Evolutionary conservation across 768 basidiomycete genomes (phyloP).

Genomic region (Sistotremastrum niveocremeum): DNA sequence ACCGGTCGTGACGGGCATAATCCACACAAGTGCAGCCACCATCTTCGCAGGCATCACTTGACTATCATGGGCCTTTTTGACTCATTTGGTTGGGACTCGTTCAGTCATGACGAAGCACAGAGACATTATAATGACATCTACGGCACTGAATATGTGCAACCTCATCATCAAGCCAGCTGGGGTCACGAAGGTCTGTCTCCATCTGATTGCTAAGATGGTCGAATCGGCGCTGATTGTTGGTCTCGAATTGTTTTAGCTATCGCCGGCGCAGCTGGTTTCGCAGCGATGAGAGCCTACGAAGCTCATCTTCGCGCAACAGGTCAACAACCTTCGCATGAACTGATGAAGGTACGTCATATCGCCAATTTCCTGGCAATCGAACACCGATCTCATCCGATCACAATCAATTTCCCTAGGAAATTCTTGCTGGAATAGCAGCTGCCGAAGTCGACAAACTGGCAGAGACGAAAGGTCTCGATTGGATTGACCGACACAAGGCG

Average conservation of each 20-base stretch:
- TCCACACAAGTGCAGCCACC: too few relatives aligned
- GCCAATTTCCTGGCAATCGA: not conserved
- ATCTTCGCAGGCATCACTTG: too few relatives aligned
- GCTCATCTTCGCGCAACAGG: slow-evolving; percentile 19
- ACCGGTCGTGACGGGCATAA: too few relatives aligned
- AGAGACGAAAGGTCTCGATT: slow-evolving; percentile 23
- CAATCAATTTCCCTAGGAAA: slow-evolving; percentile 11
- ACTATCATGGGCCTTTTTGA: too few relatives aligned
- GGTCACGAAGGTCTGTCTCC: slow-evolving; percentile 10
- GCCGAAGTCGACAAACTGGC: slow-evolving; percentile 25
- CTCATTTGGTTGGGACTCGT: too few relatives aligned
- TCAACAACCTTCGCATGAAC: slow-evolving; percentile 14
- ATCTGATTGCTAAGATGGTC: not conserved
- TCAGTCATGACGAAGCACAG: too few relatives aligned
- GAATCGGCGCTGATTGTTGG: not conserved
- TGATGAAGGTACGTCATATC: slow-evolving; percentile 12
- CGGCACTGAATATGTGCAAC: not conserved
- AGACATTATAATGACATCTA: too few relatives aligned
- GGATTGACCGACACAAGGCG: slow-evolving; percentile 10
- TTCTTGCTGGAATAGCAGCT: slow-evolving; percentile 22
- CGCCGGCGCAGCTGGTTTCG: slow-evolving; percentile 22
- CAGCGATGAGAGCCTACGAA: slow-evolving; percentile 27
- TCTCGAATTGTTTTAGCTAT: slow-evolving; percentile 4
- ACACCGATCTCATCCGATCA: not conserved
- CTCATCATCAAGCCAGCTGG: slow-evolving; percentile 10